Evolutionary conservation across 306 rosid species (phyloP).

Genomic region (Quercus robur): DNA sequence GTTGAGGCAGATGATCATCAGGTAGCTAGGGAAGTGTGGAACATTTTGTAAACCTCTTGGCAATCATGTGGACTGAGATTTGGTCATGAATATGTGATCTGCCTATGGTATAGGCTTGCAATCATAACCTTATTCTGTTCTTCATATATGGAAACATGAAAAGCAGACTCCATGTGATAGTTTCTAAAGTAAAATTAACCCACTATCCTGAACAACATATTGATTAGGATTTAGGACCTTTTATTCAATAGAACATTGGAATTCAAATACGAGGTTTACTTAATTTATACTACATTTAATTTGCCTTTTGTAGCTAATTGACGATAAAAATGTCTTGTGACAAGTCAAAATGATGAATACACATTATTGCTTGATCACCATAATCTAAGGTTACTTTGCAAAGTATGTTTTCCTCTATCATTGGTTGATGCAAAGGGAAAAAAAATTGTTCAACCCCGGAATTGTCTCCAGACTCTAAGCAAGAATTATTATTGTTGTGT

Average conservation of each 20-base stretch:
- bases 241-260: neutral
- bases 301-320: too few relatives aligned
- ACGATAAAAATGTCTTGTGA: too few relatives aligned
- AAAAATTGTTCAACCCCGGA: too few relatives aligned
- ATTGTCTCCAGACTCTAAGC: too few relatives aligned
- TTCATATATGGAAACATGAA: conserved; percentile 43
- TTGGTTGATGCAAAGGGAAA: too few relatives aligned
- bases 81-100: conserved; percentile 38
- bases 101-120: conserved; percentile 45
- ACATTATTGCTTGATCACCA: too few relatives aligned
- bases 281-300: too few relatives aligned
- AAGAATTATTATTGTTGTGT: too few relatives aligned
- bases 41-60: conserved; percentile 1
- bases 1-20: neutral
- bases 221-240: neutral
- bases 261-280: neutral
- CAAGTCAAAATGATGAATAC: too few relatives aligned
- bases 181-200: conserved; percentile 14
- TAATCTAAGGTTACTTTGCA: too few relatives aligned
- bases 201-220: neutral
- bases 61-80: conserved; percentile 57
- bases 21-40: neutral
- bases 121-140: conserved; percentile 30
- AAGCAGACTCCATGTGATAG: conserved; percentile 53
- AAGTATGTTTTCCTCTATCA: too few relatives aligned